A percentile compares a stretch with the other conserved stretches of the same genome.
Conservation (phyloP, 352 stramenopile species). For the Globisporangium nunn region DNA sequence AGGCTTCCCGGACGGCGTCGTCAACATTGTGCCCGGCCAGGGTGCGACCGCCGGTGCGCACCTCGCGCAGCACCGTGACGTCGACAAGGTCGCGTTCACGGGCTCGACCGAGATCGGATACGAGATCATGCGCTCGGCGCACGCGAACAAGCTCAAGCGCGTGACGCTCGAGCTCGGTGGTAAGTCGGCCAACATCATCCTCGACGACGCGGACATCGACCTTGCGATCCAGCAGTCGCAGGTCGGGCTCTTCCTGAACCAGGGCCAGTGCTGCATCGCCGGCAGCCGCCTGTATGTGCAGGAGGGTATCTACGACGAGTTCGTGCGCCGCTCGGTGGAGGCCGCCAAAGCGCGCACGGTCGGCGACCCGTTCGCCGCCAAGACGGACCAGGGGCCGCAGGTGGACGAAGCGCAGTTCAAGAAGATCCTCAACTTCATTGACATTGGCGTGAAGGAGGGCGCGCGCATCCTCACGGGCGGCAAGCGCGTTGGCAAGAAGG, state of each 20-base stretch:
- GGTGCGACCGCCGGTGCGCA: constrained; percentile 29
- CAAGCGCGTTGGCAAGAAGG: constrained; percentile 50
- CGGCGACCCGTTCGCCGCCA: constrained; percentile 37
- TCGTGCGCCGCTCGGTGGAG: constrained; percentile 57
- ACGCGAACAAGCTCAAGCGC: constrained; percentile 63
- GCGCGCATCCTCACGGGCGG: constrained; percentile 79
- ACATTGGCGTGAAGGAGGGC: constrained; percentile 76
- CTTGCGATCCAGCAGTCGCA: constrained; percentile 39
- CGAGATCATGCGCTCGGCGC: constrained; percentile 47
- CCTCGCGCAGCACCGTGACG: constrained; percentile 36
- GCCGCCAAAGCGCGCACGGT: constrained; percentile 41
- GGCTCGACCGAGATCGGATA: constrained; percentile 58
- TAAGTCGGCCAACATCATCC: constrained; percentile 74
- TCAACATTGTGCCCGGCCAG: constrained; percentile 74
- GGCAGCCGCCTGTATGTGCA: constrained; percentile 86
- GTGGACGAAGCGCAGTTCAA: constrained; percentile 68
- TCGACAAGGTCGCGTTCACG: constrained; percentile 85
- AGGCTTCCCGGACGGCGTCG: constrained; percentile 63
- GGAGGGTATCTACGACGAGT: constrained; percentile 83
- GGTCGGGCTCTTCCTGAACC: constrained; percentile 77
- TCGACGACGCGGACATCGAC: constrained; percentile 66
- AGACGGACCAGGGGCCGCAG: constrained; percentile 47
- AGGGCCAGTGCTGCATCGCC: constrained; percentile 86
- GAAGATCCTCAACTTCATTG: constrained; percentile 82
- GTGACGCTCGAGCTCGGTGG: constrained; percentile 71